Evolutionary conservation across 2,329 filamentous ascomycete genomes (phyloP), one percentile per base, ranked within the genome.

Genomic region (Fusarium sp.): DNA sequence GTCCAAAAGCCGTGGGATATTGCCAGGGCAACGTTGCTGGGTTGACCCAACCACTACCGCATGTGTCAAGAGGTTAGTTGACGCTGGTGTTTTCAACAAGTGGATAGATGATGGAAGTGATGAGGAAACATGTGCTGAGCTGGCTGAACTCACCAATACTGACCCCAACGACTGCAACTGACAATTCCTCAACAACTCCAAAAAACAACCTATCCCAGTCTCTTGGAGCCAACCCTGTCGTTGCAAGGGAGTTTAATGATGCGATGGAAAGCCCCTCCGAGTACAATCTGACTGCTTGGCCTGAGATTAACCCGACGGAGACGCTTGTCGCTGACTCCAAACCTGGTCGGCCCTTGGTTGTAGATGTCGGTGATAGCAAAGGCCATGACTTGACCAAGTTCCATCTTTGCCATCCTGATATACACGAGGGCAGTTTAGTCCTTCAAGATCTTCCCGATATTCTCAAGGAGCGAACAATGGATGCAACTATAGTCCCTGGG

Each of bases 1-100:
- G 68, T 75, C 1, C 73, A 76, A 53, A 72, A 70, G 21, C 76
- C 75, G 0, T 78, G 75, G 73, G 75, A 78, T 45, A 72, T 73
- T 9, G 72, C 72, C 3, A 77, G 75, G 75, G 73, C 73, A 76
- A 15, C 75, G 78, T 23, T 71, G 68, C 27, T 75, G 76, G 71
- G 71, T 72, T 6, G 74, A 70, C 29, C 57, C 57, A 2, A 67
- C 69, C 0, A 76, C 73, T n/a, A 71, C 72, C 37, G 71, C 71
- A 4, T 70, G 71, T n/a, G 63, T 71, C 54, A 77, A 76, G 50
- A 75, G 73, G 2, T 67, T 78, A 25, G 76, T 77, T 42, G 74
- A 77, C 53, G 71, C 70, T 13, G 75, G 74, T 15, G 55, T 77
- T 3, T 78, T 78, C 31, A 59, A 47, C 9, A 74, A 73, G 49